Conservation (phyloP, 2,329 filamentous ascomycete species). For the Stagonosporopsis cucurbitacearum region DNA sequence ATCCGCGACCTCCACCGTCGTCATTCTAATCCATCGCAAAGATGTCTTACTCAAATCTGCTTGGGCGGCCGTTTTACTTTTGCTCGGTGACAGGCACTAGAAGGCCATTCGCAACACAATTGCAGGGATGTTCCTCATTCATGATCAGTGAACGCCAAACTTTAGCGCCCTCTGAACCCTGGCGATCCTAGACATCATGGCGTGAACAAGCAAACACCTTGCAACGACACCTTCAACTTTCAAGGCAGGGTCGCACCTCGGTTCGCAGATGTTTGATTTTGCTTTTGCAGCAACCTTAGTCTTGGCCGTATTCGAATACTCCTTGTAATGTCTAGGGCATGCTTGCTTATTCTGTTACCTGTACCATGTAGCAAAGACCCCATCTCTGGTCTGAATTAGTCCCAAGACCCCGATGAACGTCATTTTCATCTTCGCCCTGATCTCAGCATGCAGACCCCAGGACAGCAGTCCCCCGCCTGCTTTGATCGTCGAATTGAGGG, state of each 20-base stretch:
- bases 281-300: conserved; percentile 14
- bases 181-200: conserved; percentile 20
- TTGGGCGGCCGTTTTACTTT: conserved; percentile 26
- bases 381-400: conserved; percentile 3
- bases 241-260: conserved; percentile 16
- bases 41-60: conserved; percentile 2
- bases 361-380: conserved; percentile 6
- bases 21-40: conserved; percentile 21
- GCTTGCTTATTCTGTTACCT: conserved; percentile 25
- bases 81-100: conserved; percentile 25
- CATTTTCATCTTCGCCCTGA: conserved; percentile 30
- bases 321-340: conserved; percentile 16
- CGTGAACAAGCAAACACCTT: conserved; percentile 25
- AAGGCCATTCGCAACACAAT: conserved; percentile 10
- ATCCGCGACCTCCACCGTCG: conserved; percentile 18
- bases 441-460: conserved; percentile 24
- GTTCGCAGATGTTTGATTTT: conserved; percentile 15
- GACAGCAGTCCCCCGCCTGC: conserved; percentile 24
- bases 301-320: conserved; percentile 12
- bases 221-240: conserved; percentile 17
- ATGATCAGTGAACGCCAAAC: conserved; percentile 28
- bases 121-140: conserved; percentile 36
- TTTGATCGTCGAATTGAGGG: conserved; percentile 37
- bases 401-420: conserved; percentile 27
- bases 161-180: conserved; percentile 28